Conservation (phyloP, 1,284 basidiomycete genomes). For the Veloboletus limbatus region DNA sequence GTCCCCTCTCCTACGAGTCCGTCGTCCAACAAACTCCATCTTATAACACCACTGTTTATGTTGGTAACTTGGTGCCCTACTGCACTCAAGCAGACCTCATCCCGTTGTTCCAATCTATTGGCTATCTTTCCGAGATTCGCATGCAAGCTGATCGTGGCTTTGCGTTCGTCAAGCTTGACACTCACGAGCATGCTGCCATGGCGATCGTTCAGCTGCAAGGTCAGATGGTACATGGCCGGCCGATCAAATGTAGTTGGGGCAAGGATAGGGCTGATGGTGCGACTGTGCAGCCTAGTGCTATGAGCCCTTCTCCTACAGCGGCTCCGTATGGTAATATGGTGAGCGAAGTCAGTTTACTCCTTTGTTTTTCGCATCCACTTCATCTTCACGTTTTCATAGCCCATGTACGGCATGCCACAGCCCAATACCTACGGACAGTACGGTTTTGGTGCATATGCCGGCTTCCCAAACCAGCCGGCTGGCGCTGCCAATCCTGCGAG, state of each 20-base stretch:
- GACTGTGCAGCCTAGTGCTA: constrained; percentile 48
- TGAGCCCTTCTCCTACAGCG: constrained; percentile 66
- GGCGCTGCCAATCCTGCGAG: constrained; percentile 49
- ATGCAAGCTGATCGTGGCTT: constrained; percentile 99
- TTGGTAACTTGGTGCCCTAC: constrained; percentile 96
- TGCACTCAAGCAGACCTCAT: constrained; percentile 94
- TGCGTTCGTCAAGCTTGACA: constrained; percentile 97
- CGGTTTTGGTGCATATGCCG: constrained; percentile 69
- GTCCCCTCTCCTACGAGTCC: constrained; percentile 82
- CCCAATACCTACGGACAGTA: constrained; percentile 78
- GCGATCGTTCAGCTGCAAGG: constrained; percentile 95
- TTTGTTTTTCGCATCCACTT: constrained; percentile 7
- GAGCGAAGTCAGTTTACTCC: constrained; percentile 23
- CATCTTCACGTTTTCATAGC: constrained; percentile 40
- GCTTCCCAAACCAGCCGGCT: constrained; percentile 60
- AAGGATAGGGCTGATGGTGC: constrained; percentile 85
- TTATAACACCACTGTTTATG: constrained; percentile 95
- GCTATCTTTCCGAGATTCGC: constrained; percentile 95
- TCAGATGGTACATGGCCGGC: constrained; percentile 91
- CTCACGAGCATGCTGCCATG: constrained; percentile 95
- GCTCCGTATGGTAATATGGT: constrained; percentile 76
- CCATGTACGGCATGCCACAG: constrained; percentile 86
- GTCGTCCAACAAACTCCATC: constrained; percentile 88
- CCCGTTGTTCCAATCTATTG: constrained; percentile 94
- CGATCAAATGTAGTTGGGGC: constrained; percentile 98